Evolutionary conservation across 1,284 basidiomycete genomes (phyloP).

Genomic region (Malassezia vespertilionis): DNA sequence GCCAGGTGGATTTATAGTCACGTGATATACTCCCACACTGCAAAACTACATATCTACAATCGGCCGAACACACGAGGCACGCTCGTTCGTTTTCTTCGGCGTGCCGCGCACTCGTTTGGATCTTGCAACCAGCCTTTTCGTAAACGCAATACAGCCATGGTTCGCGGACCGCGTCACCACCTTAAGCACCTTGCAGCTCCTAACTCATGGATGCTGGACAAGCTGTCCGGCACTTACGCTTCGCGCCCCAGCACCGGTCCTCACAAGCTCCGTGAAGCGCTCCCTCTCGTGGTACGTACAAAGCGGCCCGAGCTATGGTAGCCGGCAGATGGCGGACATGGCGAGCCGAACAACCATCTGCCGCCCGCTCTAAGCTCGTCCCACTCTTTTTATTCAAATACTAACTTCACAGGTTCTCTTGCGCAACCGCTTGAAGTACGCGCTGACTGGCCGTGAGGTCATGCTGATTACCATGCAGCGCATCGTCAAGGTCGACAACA

Average conservation of each 20-base stretch:
- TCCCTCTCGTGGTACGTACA: constrained; percentile 52
- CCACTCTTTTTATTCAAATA: constrained; percentile 2
- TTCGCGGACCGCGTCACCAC: constrained; percentile 94
- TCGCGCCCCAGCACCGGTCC: constrained; percentile 94
- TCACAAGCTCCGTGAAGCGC: constrained; percentile 96
- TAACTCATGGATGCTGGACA: constrained; percentile 99
- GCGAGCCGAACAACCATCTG: no score
- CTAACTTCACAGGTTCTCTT: constrained; percentile 61
- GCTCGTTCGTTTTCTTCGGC: constrained; percentile 17
- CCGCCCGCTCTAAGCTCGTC: no score
- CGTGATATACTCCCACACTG: constrained; percentile 13
- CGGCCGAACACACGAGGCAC: constrained; percentile 9
- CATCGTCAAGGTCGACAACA: constrained; percentile 94
- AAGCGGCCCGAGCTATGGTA: no score
- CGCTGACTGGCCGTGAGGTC: constrained; percentile 90
- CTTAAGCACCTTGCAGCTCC: constrained; percentile 95
- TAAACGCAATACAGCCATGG: constrained; percentile 24
- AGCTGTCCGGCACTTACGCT: constrained; percentile 93
- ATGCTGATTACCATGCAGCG: constrained; percentile 89
- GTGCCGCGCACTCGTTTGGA: background rate
- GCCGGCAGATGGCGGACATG: no score
- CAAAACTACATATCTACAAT: constrained; percentile 13
- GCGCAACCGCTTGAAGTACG: constrained; percentile 98
- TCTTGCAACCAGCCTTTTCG: constrained; percentile 10
- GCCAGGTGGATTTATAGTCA: constrained; percentile 18